Percentiles rank a stretch among this genome's conserved stretches.
Conservation (phyloP, 306 rosid genomes). For the Sindora glabra region DNA sequence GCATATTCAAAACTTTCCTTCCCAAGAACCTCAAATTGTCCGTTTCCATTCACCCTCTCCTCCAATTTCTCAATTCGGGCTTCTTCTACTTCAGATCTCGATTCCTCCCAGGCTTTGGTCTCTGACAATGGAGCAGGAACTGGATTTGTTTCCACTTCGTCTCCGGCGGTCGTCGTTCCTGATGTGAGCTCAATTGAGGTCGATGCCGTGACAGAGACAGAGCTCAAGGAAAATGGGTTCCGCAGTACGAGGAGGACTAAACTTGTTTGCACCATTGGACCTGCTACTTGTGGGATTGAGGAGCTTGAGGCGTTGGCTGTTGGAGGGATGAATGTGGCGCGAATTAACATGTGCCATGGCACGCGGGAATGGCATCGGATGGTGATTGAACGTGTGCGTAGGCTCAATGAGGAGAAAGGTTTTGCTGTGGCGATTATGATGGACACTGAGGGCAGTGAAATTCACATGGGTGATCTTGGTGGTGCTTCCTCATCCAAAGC, state of each 20-base stretch:
- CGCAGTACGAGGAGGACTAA: constrained; percentile 84
- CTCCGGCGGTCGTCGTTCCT: background rate
- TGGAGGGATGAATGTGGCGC: constrained; percentile 94
- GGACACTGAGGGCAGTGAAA: constrained; percentile 99
- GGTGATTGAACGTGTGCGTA: constrained; percentile 66
- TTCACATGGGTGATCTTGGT: constrained; percentile 97
- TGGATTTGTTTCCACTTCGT: constrained; percentile 19
- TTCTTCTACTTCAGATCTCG: too few species aligned
- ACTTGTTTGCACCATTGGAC: constrained; percentile 85
- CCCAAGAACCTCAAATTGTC: constrained; percentile 1
- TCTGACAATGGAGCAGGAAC: constrained; percentile 32
- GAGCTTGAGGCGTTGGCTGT: constrained; percentile 91
- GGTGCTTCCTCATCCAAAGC: constrained; percentile 92
- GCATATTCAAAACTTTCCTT: constrained; percentile 15
- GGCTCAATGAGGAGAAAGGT: constrained; percentile 84
- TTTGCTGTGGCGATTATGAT: constrained; percentile 96
- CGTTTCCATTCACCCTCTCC: constrained; percentile 27
- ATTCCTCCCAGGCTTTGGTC: constrained; percentile 27
- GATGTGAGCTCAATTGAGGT: constrained; percentile 63
- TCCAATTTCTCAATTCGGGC: constrained; percentile 1
- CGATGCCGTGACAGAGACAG: constrained; percentile 74
- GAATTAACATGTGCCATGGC: constrained; percentile 95
- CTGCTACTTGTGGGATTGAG: constrained; percentile 71
- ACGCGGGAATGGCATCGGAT: constrained; percentile 76
- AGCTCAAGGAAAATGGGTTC: constrained; percentile 83